Evolutionary conservation across 805 yeast species (phyloP).

Genomic region (Wickerhamiella nectarea): DNA sequence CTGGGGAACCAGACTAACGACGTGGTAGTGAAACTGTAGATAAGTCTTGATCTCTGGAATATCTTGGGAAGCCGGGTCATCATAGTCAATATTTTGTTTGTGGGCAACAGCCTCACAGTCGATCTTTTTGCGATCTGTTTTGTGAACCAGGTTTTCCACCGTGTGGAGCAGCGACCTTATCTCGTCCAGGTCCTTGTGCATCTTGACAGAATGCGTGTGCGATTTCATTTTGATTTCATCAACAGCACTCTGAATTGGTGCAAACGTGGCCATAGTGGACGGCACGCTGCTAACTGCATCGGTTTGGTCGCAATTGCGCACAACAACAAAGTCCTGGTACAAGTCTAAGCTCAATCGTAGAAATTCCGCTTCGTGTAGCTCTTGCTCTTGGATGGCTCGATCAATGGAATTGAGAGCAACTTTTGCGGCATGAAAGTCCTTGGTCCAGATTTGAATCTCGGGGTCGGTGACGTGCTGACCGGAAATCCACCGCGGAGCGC

Average conservation of each 20-base stretch:
- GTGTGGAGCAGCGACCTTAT: neutral
- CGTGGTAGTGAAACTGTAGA: slow-evolving; percentile 4
- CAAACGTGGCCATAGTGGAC: neutral
- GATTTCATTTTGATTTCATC: neutral
- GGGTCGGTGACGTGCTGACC: slow-evolving; percentile 6
- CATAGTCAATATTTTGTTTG: neutral
- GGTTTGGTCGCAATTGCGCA: slow-evolving; percentile 1
- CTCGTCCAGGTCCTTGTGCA: neutral
- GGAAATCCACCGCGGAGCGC: slow-evolving; percentile 1
- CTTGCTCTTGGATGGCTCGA: slow-evolving; percentile 3
- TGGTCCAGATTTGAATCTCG: slow-evolving; percentile 5
- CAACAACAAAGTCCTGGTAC: neutral
- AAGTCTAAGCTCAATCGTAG: neutral
- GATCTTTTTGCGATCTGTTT: slow-evolving; percentile 6
- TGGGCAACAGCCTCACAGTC: slow-evolving; percentile 2
- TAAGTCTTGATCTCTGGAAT: slow-evolving; percentile 3
- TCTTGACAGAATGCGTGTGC: neutral
- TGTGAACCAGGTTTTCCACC: slow-evolving; percentile 1
- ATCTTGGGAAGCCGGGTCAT: neutral
- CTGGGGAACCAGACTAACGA: slow-evolving; percentile 4
- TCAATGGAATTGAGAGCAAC: slow-evolving; percentile 6
- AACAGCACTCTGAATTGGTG: neutral
- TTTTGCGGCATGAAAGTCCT: slow-evolving; percentile 6
- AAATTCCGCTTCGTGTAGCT: neutral
- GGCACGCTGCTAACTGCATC: neutral